These are phyloP conservation scores for Neurospora sp. DNA, from an alignment of 495 filamentous ascomycete species.

Conservation along the genomic window DNA sequence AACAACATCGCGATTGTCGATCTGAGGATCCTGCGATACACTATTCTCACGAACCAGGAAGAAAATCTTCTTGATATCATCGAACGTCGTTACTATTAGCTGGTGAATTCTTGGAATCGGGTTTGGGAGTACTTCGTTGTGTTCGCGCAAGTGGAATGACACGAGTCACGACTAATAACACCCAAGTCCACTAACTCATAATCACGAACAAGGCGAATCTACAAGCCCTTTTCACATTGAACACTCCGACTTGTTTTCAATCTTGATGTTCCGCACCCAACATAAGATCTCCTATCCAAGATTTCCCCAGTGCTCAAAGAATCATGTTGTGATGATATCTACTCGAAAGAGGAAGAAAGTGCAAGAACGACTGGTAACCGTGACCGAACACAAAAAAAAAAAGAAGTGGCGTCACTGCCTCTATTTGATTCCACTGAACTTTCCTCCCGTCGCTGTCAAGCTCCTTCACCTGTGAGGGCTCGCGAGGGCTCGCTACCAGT, in stretches of 20 bases:
- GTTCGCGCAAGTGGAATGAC: not conserved
- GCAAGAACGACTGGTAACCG: not conserved
- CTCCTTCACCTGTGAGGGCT: not conserved
- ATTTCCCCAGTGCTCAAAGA: not conserved
- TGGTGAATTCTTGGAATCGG: not conserved
- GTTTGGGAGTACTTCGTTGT: not conserved
- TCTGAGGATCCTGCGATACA: not conserved
- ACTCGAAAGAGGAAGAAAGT: not conserved
- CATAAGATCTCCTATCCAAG: not conserved
- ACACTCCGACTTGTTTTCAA: not conserved
- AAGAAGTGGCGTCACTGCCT: not conserved
- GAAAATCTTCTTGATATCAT: not conserved
- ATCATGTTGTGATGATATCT: not conserved
- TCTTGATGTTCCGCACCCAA: not conserved
- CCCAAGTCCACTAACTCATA: not conserved
- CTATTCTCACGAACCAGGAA: not conserved
- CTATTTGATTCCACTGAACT: not conserved
- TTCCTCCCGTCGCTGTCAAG: not conserved
- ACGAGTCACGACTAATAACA: not conserved
- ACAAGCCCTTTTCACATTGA: not conserved
- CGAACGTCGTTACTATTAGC: not conserved
- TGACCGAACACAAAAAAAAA: not conserved
- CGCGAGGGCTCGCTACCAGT: not conserved
- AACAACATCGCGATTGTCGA: not conserved
- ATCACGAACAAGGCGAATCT: not conserved